Evolutionary conservation across 2,329 filamentous ascomycete species (phyloP).

Genomic region (Metarhizium humberi): DNA sequence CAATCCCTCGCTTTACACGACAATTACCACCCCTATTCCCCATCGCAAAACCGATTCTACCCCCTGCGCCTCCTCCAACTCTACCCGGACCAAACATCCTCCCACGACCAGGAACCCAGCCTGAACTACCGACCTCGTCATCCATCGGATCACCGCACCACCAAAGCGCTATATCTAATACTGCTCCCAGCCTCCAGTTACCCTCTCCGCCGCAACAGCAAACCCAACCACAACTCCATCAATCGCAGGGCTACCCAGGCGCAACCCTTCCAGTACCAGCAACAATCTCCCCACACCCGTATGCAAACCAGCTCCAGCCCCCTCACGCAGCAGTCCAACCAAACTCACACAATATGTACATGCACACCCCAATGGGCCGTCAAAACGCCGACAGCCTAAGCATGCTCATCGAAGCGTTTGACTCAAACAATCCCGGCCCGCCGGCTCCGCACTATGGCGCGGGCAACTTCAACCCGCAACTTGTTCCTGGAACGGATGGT

Average conservation of each 20-base stretch:
- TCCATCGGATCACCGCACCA: constrained; percentile 7
- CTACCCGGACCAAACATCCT: constrained; percentile 11
- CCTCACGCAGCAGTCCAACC: neutral
- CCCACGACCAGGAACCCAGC: constrained; percentile 13
- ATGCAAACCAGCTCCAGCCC: constrained; percentile 9
- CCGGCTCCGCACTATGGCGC: neutral
- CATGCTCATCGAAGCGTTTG: constrained; percentile 26
- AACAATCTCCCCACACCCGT: constrained; percentile 14
- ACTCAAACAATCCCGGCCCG: neutral
- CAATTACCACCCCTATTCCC: constrained; percentile 9
- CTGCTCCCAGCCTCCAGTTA: constrained; percentile 2
- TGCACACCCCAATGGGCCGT: constrained; percentile 9
- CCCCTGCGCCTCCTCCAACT: constrained; percentile 4
- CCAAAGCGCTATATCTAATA: constrained; percentile 2
- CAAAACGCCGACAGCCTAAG: constrained; percentile 24
- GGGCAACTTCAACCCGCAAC: constrained; percentile 7
- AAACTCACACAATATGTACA: constrained; percentile 7
- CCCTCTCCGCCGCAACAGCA: constrained; percentile 6
- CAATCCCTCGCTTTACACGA: constrained; percentile 16
- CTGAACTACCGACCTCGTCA: constrained; percentile 10
- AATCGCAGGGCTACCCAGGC: constrained; percentile 3
- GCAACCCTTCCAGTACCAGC: constrained; percentile 13
- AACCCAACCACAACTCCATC: constrained; percentile 3
- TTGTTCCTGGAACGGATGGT: constrained; percentile 31
- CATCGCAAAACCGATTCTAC: neutral